These are phyloP conservation scores for Evernia prunastri DNA, from an alignment of 495 filamentous ascomycete genomes.

Conservation along the genomic window DNA sequence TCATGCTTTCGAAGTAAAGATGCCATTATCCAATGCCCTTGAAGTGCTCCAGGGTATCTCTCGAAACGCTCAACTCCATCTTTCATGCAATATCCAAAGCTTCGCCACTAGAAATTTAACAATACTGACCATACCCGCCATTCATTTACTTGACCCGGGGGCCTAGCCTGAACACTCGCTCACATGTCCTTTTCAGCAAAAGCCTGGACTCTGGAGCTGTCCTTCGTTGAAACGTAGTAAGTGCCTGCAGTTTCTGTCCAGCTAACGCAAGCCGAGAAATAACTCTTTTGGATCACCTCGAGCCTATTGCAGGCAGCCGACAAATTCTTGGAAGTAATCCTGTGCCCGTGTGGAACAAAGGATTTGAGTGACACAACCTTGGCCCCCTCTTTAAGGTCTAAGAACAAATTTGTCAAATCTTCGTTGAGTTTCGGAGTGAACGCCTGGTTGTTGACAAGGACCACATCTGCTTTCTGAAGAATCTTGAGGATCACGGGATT, in stretches of 20 bases:
- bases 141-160: neutral
- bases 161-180: neutral
- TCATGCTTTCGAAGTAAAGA: neutral
- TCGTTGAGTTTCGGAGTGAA: conserved; percentile 84
- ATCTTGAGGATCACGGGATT: conserved; percentile 62
- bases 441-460: conserved; percentile 95
- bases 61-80: conserved; percentile 5
- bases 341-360: conserved; percentile 66
- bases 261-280: conserved; percentile 78
- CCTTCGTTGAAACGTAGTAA: conserved; percentile 85
- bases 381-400: conserved; percentile 89
- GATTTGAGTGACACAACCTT: conserved; percentile 79
- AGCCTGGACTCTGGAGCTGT: conserved; percentile 48
- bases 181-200: conserved; percentile 35
- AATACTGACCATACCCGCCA: neutral
- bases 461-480: conserved; percentile 78
- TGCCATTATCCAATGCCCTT: neutral
- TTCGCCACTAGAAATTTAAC: neutral
- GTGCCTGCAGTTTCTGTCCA: conserved; percentile 81
- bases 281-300: conserved; percentile 65
- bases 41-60: conserved; percentile 4
- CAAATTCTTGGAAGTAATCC: conserved; percentile 61
- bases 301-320: conserved; percentile 73
- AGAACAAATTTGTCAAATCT: conserved; percentile 77
- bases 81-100: neutral